These are phyloP conservation scores for Gastrolobium villosum DNA, from an alignment of 306 rosid genomes.

Conservation along the genomic window DNA sequence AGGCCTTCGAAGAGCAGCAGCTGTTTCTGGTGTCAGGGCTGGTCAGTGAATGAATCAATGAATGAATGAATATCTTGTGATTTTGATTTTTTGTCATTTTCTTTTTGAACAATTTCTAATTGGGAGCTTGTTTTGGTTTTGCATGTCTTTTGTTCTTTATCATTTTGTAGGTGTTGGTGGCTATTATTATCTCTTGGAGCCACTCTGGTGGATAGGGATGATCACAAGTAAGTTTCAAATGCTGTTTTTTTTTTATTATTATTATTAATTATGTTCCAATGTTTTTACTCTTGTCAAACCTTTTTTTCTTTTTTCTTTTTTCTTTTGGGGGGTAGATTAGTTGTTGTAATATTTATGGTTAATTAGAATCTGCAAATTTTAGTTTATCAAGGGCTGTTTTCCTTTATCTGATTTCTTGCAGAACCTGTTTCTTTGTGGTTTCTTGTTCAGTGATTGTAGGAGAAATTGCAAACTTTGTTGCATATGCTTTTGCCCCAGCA, in stretches of 20 bases:
- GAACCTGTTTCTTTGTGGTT: constrained; percentile 58
- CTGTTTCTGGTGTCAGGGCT: constrained; percentile 80
- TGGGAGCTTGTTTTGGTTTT: constrained; percentile 26
- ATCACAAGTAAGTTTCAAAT: constrained; percentile 68
- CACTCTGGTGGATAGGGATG: constrained; percentile 94
- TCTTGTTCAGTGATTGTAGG: constrained; percentile 87
- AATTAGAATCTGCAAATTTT: constrained; percentile 11
- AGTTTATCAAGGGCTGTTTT: constrained; percentile 36
- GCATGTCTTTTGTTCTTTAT: constrained; percentile 10
- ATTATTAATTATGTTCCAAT: neutral
- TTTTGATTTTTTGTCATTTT: neutral
- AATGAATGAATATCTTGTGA: too few relatives aligned
- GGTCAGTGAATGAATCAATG: constrained; percentile 47
- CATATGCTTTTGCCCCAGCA: constrained; percentile 95
- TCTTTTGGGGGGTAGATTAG: too few relatives aligned
- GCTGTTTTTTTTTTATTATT: constrained; percentile 8
- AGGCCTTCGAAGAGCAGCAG: constrained; percentile 87
- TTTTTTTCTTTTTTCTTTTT: too few relatives aligned
- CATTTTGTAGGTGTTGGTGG: constrained; percentile 81
- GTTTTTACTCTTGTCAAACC: constrained; percentile 10
- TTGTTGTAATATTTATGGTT: constrained; percentile 10
- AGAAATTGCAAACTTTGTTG: constrained; percentile 84
- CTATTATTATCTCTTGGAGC: constrained; percentile 84
- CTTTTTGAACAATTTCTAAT: neutral
- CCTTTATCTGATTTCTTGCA: constrained; percentile 53